Conservation (phyloP, 2,329 filamentous ascomycete species). For the Talaromyces piceae region DNA sequence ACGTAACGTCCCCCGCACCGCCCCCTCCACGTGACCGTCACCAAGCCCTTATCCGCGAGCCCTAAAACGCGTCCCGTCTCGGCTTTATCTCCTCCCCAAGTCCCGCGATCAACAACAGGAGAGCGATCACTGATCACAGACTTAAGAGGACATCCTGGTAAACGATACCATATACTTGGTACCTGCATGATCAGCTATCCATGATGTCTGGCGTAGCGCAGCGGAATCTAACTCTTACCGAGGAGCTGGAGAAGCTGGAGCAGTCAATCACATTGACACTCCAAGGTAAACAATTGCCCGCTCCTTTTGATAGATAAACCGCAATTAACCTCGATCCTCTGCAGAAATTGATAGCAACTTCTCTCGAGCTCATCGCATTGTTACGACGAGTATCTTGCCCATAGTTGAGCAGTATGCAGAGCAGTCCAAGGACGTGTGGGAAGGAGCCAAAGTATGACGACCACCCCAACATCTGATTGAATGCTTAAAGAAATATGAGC, state of each 20-base stretch:
- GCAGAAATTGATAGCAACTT: slow-evolving; percentile 98
- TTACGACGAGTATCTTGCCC: slow-evolving; percentile 86
- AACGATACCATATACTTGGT: not conserved
- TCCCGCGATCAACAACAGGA: slow-evolving; percentile 13
- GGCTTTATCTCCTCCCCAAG: slow-evolving; percentile 22
- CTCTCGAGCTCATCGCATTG: slow-evolving; percentile 90
- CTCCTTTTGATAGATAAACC: slow-evolving; percentile 2
- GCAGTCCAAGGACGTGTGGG: slow-evolving; percentile 90
- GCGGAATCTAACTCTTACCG: slow-evolving; percentile 69
- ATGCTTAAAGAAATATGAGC: not conserved
- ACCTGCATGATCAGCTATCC: not conserved
- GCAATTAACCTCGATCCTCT: not conserved
- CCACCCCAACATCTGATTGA: not conserved
- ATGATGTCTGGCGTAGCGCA: slow-evolving; percentile 32
- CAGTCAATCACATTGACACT: slow-evolving; percentile 94
- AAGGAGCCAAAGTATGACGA: slow-evolving; percentile 72
- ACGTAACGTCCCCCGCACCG: slow-evolving; percentile 10
- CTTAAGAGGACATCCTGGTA: not conserved
- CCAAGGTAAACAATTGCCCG: slow-evolving; percentile 55
- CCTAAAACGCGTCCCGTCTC: slow-evolving; percentile 26
- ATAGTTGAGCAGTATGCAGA: slow-evolving; percentile 93
- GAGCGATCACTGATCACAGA: not conserved
- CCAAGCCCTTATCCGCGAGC: slow-evolving; percentile 27
- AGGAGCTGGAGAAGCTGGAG: slow-evolving; percentile 91
- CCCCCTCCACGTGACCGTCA: slow-evolving; percentile 22